Evolutionary conservation across 768 basidiomycete species (phyloP).

Genomic region (Pisolithus microcarpus): DNA sequence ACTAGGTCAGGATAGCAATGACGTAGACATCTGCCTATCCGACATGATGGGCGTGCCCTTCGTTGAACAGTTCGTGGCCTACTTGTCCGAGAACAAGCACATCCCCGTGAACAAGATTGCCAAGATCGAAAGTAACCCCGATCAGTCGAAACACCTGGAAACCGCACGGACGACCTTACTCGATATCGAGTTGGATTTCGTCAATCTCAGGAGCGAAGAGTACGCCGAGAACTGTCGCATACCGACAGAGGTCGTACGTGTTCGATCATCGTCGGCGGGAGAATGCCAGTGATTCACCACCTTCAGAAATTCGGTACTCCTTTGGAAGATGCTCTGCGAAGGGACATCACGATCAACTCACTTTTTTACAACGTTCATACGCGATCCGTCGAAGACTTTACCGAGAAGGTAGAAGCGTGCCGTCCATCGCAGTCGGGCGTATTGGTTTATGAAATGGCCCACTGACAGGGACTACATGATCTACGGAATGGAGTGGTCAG

Average conservation of each 20-base stretch:
- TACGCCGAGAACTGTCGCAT: conserved; percentile 87
- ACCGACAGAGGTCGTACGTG: conserved; percentile 74
- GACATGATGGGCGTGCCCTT: conserved; percentile 88
- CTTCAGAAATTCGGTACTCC: conserved; percentile 85
- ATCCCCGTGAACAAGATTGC: conserved; percentile 47
- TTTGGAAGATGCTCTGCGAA: conserved; percentile 77
- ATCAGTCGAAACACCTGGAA: conserved; percentile 96
- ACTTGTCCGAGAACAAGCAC: conserved; percentile 29
- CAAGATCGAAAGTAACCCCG: conserved; percentile 89
- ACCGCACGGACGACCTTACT: conserved; percentile 81
- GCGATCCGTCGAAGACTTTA: conserved; percentile 78
- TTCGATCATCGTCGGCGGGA: not conserved
- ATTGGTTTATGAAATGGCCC: conserved; percentile 3
- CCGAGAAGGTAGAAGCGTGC: conserved; percentile 49
- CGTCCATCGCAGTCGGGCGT: not conserved
- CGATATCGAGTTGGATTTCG: conserved; percentile 83
- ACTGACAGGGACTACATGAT: conserved; percentile 74
- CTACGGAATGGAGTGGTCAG: conserved; percentile 70
- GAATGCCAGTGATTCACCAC: not conserved
- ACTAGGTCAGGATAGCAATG: conserved; percentile 73
- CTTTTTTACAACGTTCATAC: conserved; percentile 95
- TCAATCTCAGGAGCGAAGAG: conserved; percentile 88
- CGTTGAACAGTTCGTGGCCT: conserved; percentile 69
- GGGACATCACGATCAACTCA: conserved; percentile 94
- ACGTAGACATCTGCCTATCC: conserved; percentile 88